Percentiles rank a stretch among this genome's conserved stretches.
Conservation (phyloP, 208 protist species). For the Naegleria lovaniensis region DNA sequence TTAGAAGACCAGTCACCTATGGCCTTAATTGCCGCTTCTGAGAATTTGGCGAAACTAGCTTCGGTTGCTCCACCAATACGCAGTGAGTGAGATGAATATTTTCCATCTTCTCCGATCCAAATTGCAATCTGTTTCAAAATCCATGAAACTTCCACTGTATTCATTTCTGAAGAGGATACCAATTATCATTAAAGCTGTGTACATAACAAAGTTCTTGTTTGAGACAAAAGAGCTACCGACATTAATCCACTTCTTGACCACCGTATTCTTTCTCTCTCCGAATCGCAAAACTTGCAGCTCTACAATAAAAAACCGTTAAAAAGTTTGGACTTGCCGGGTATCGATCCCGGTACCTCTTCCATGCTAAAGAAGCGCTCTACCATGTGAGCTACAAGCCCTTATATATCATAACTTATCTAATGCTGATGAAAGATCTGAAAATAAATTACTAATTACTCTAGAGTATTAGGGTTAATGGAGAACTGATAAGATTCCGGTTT, state of each 20-base stretch:
- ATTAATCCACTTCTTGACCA: background rate
- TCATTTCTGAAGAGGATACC: background rate
- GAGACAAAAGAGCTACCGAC: background rate
- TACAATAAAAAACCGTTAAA: too few relatives aligned
- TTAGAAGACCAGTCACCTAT: background rate
- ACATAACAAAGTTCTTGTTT: background rate
- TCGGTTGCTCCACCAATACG: background rate
- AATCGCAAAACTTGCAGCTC: background rate
- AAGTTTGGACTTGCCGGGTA: too few relatives aligned
- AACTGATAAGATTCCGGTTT: too few relatives aligned
- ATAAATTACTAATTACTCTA: too few relatives aligned
- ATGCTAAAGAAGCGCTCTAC: too few relatives aligned
- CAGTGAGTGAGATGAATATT: background rate
- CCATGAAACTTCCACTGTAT: background rate
- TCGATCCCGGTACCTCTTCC: too few relatives aligned
- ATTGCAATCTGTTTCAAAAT: background rate
- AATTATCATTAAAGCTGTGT: background rate
- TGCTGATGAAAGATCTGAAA: too few relatives aligned
- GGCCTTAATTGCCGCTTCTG: background rate
- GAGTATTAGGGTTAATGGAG: too few relatives aligned
- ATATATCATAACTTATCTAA: too few relatives aligned
- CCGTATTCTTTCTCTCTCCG: background rate
- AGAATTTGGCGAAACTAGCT: background rate
- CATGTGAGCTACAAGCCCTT: too few relatives aligned
- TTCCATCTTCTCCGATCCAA: background rate